phyloP scores from a whole-genome alignment of 1,139 yeast genomes.

The Suhomyces choctaworum region DNA sequence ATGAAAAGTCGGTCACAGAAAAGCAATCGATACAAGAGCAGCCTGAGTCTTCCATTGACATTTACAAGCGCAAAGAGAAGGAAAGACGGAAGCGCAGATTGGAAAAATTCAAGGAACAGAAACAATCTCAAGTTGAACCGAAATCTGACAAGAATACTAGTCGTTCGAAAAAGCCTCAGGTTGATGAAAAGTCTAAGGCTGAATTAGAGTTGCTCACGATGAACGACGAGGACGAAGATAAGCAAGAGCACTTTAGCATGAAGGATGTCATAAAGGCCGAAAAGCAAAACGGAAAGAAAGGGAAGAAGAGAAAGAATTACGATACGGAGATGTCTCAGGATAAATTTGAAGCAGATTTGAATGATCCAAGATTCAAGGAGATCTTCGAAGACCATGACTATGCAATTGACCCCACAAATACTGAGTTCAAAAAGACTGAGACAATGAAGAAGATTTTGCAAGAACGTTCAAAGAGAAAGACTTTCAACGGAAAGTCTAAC shows the following conservation, averaged over 20 bases:
- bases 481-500: slow-evolving; percentile 12
- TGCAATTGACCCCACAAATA: slow-evolving; percentile 87
- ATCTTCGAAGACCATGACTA: slow-evolving; percentile 85
- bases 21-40: slow-evolving; percentile 32
- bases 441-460: slow-evolving; percentile 81
- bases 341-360: slow-evolving; percentile 64
- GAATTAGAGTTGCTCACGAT: slow-evolving; percentile 78
- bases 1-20: slow-evolving; percentile 23
- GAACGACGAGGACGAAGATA: slow-evolving; percentile 55
- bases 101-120: slow-evolving; percentile 64
- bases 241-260: slow-evolving; percentile 69
- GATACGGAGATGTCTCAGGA: slow-evolving; percentile 51
- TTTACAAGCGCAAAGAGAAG: slow-evolving; percentile 83
- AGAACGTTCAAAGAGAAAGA: slow-evolving; percentile 65
- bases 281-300: slow-evolving; percentile 60
- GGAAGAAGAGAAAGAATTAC: slow-evolving; percentile 46
- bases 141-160: slow-evolving; percentile 19
- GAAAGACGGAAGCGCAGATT: slow-evolving; percentile 85
- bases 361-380: slow-evolving; percentile 86
- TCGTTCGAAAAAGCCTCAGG: slow-evolving; percentile 20
- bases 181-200: slow-evolving; percentile 54
- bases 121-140: slow-evolving; percentile 21
- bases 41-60: slow-evolving; percentile 79
- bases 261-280: slow-evolving; percentile 74
- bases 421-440: slow-evolving; percentile 83